Evolutionary conservation across 441 rosid genomes (phyloP), one percentile per base, ranked within the genome.

Genomic region (Populus hybrid): DNA sequence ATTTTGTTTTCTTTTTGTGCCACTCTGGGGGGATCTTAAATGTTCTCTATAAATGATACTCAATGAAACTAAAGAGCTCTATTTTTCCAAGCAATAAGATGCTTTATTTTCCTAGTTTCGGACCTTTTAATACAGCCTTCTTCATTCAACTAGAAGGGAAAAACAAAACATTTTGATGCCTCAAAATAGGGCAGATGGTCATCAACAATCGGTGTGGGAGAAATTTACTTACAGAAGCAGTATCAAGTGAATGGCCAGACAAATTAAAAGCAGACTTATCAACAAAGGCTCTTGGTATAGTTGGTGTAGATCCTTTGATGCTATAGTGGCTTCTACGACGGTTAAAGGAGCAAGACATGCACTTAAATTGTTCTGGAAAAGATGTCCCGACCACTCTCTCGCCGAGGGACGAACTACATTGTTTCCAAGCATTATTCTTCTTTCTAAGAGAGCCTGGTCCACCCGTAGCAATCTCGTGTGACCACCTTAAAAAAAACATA

Each of bases 231-330:
- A 91, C 97, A 74, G 81, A 79, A 81, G 86, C 70, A 71, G 84
- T 73, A 77, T 67, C 68, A 46, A 81, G 74, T 68, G 82, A 81
- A 74, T 74, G 82, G 82, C 80, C 83, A 70, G 85, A 84, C 83
- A 89, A 88, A 82, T 75, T 80, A 82, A 88, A 89, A 24, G 83
- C 23, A 75, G 96, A 91, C 80, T 84, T 92, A 77, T 96, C 97
- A 18, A 66, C 53, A 78, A 91, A 92, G 36, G 85, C 91, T 73
- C 88, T 81, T 0, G 87, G 89, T 20, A 65, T 28, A 53, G 85
- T 81, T 0, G 87, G 89, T 20, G 61, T 24, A 61, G 85, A 79
- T 84, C 83, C 85, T 74, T 66, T 73, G 34, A 82, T 72, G 70
- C 86, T 79, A 32, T 84, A 74, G 81, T 57, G 85, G 57, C 81